phyloP scores from a whole-genome alignment of 306 rosid genomes.

The Amphicarpaea edgeworthii region DNA sequence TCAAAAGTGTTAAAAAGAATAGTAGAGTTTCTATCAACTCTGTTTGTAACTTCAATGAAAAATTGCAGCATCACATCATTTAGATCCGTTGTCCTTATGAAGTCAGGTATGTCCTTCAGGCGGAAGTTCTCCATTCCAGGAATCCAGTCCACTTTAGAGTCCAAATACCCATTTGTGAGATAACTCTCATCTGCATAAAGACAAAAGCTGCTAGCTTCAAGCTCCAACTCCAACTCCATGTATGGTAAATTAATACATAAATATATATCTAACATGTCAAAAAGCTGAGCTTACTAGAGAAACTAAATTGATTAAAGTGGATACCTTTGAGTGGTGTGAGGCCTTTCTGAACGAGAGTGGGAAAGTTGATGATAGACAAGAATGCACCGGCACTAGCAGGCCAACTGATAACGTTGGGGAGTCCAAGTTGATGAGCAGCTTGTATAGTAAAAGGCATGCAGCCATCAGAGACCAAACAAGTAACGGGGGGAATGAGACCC shows the following conservation, averaged over 20 bases:
- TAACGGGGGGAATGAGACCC: slow-evolving; percentile 36
- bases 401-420: slow-evolving; percentile 28
- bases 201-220: not conserved
- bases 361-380: slow-evolving; percentile 18
- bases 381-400: not conserved
- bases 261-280: not conserved
- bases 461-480: slow-evolving; percentile 33
- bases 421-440: slow-evolving; percentile 43
- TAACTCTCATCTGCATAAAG: slow-evolving; percentile 42
- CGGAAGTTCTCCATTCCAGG: slow-evolving; percentile 29
- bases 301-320: too few relatives aligned
- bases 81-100: slow-evolving; percentile 35
- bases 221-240: not conserved
- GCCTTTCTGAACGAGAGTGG: slow-evolving; percentile 16
- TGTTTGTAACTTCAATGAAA: not conserved
- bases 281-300: too few relatives aligned
- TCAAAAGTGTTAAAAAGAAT: slow-evolving; percentile 34
- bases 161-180: slow-evolving; percentile 35
- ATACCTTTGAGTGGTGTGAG: slow-evolving; percentile 43
- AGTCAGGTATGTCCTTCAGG: slow-evolving; percentile 16
- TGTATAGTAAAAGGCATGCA: slow-evolving; percentile 27
- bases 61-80: slow-evolving; percentile 9
- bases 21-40: slow-evolving; percentile 15
- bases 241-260: not conserved
- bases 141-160: slow-evolving; percentile 42